Evolutionary conservation across 2,329 filamentous ascomycete genomes (phyloP), one percentile per base, ranked within the genome.

Genomic region (Aspergillus sp.): DNA sequence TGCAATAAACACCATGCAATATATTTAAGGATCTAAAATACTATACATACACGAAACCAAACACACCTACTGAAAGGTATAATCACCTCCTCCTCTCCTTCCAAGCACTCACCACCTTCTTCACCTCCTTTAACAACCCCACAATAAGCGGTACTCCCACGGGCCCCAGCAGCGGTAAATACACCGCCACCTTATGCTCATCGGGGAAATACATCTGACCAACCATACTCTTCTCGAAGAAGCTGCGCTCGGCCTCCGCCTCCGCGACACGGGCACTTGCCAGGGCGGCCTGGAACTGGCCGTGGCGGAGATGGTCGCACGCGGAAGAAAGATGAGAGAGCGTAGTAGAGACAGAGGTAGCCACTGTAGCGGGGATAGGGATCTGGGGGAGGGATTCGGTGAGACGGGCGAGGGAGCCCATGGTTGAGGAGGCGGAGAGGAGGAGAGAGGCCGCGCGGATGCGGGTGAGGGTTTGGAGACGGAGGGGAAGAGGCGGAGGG

Each of bases 161-260:
- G 0, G 95, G 95, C 0, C 95, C 95, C 42, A 99, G 79, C 10
- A 99, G 79, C 1, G 95, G 95, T 68, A 99, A 78, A 74, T 99
- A 99, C 0, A 99, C 95, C 0, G 95, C 95, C 23, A 99, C 86
- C 77, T 98, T 99, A 76, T 99, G 95, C 79, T 99, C 95, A 71
- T 99, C 95, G 0, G 95, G 95, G 75, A 99, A 99, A 76, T 98
- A 99, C 2, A 98, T 88, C 78, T 98, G 95, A 0, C 93, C 95
- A 11, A 99, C 95, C 95, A 99, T 99, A 71, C 91, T 96, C 78
- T 96, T 96, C 77, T 99, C 95, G 68, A 99, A 99, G 77, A 99
- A 99, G 0, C 94, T 94, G 62, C 90, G 88, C 75, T 99, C 95
- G 0, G 92, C 94, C 72, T 96, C 92, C 2, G 86, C 85, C 76